Evolutionary conservation across 768 basidiomycete species (phyloP).

Genomic region (Vararia minispora): DNA sequence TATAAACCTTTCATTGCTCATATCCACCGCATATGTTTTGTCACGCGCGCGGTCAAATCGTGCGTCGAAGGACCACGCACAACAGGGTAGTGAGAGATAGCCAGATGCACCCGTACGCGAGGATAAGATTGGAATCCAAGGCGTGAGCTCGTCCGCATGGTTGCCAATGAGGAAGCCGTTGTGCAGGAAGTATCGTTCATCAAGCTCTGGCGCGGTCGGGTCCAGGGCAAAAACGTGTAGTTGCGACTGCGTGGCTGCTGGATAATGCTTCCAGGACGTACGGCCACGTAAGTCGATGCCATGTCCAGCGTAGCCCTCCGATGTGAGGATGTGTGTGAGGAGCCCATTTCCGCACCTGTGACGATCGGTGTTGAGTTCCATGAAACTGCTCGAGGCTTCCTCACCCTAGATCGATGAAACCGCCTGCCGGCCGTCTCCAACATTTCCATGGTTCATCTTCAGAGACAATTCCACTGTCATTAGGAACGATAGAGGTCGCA

Average conservation of each 20-base stretch:
- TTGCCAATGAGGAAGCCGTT: conserved; percentile 82
- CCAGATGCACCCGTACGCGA: conserved; percentile 49
- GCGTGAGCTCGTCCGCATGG: conserved; percentile 93
- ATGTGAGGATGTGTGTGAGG: conserved; percentile 73
- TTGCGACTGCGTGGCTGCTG: conserved; percentile 42
- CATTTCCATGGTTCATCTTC: conserved; percentile 42
- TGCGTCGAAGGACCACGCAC: conserved; percentile 71
- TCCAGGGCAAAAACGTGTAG: conserved; percentile 67
- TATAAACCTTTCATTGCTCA: conserved; percentile 19
- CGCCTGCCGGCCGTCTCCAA: conserved; percentile 75
- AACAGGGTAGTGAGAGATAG: conserved; percentile 84
- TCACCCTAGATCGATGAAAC: conserved; percentile 86
- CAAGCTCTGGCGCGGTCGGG: conserved; percentile 27
- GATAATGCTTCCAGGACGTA: conserved; percentile 75
- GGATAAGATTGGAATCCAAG: conserved; percentile 83
- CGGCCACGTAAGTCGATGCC: conserved; percentile 85
- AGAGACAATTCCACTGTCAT: not conserved
- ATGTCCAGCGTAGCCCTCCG: conserved; percentile 75
- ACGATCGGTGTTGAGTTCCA: not conserved
- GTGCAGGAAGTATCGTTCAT: conserved; percentile 23
- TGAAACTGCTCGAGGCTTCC: conserved; percentile 12
- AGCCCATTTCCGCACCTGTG: conserved; percentile 86
- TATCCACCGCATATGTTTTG: conserved; percentile 15
- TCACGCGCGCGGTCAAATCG: conserved; percentile 43
- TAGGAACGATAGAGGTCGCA: not conserved